Evolutionary conservation across 345 rosid species (phyloP), one percentile per base, ranked within the genome.

Genomic region (Populus deltoides): DNA sequence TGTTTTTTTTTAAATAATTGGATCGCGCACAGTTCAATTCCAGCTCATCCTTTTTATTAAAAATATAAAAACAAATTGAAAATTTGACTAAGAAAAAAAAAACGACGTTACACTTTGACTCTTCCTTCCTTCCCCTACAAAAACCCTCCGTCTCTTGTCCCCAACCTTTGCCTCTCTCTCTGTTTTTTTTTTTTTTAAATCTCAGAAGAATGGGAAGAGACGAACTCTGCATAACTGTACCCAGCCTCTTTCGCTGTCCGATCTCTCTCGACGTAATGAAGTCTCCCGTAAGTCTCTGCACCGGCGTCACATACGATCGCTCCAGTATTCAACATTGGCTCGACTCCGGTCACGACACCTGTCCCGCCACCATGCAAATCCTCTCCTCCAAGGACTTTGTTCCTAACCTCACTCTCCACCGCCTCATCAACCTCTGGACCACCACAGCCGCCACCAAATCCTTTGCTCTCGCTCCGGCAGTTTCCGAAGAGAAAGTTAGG

Each of bases 261-360:
- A 80, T 80, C 7, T 80, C 83, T 55, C 79, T 75, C 62, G 83
- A 80, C 63, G 73, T 80, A 10, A 80, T 80, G 83, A 80, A 66
- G 18, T 80, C 83, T 75, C 83, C 83, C 15, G 83, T 80, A 3
- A 71, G 83, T 71, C 72, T 80, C 49, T 70, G 51, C 79, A 80
- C 83, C 71, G 83, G 83, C 77, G 83, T 80, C 73, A 76, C 83
- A 2, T 80, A 80, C 73, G 83, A 80, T 22, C 83, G 83, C 36
- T 76, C 83, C 83, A 80, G 83, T 33, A 80, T 80, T 61, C 80
- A 80, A 65, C 72, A 66, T 72, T 80, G 83, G 83, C 79, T 80
- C 41, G 83, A 80, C 7, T 49, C 79, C 63, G 83, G 83, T 24
- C 83, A 76, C 79, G 83, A 76, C 72, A 80, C 83, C 8, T 80